A percentile compares a stretch with the other conserved stretches of the same genome.
Conservation (phyloP, 2,329 filamentous ascomycete species). For the Bipolaris cookei region DNA sequence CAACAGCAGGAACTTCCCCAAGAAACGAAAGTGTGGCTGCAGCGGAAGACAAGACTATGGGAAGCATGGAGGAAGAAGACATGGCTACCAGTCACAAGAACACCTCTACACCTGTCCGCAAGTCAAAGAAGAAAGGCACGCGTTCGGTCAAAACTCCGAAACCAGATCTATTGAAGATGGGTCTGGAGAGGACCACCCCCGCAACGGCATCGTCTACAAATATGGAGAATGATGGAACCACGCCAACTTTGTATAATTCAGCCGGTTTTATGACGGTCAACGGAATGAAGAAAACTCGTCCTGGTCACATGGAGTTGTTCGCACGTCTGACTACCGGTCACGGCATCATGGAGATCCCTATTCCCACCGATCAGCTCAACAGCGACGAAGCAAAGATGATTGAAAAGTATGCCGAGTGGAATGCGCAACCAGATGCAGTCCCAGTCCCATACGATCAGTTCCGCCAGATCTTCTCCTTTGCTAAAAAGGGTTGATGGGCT, state of each 20-base stretch:
- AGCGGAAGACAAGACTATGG: background rate
- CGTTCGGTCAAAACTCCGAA: background rate
- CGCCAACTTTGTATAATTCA: background rate
- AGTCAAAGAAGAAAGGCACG: background rate
- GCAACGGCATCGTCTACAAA: background rate
- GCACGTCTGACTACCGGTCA: constrained; percentile 10
- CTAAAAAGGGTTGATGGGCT: constrained; percentile 5
- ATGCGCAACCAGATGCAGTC: constrained; percentile 1
- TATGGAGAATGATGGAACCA: too few relatives aligned
- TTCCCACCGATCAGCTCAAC: constrained; percentile 7
- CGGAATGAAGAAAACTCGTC: background rate
- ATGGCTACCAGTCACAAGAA: background rate
- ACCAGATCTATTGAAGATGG: background rate
- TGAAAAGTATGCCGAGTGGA: constrained; percentile 16
- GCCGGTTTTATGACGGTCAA: background rate
- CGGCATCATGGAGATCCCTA: constrained; percentile 13
- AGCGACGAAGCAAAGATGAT: constrained; percentile 10
- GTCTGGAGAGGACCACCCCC: background rate
- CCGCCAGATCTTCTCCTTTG: constrained; percentile 18
- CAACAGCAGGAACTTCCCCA: background rate
- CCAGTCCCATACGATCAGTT: constrained; percentile 12
- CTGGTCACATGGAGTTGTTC: constrained; percentile 11
- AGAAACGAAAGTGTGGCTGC: background rate
- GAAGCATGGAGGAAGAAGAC: background rate
- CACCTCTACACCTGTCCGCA: background rate